phyloP scores from a whole-genome alignment of 768 basidiomycete genomes.

The Hericium erinaceus region DNA sequence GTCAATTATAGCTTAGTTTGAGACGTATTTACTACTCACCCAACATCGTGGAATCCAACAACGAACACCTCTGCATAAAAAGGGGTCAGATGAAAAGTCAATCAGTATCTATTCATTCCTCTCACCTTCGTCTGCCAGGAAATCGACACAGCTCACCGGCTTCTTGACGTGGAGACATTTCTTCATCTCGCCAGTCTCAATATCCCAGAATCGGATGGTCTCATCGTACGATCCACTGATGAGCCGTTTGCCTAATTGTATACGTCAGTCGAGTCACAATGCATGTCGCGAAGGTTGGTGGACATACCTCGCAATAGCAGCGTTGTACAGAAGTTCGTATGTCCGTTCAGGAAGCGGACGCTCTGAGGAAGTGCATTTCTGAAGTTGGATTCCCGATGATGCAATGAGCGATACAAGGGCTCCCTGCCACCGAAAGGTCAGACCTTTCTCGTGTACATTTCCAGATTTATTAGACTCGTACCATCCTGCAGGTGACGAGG shows the following conservation, averaged over 20 bases:
- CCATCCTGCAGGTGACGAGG: slow-evolving; percentile 65
- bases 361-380: slow-evolving; percentile 63
- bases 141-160: slow-evolving; percentile 86
- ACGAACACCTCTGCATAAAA: slow-evolving; percentile 66
- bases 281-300: background rate
- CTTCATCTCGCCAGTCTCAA: slow-evolving; percentile 55
- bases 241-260: slow-evolving; percentile 49
- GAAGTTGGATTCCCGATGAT: slow-evolving; percentile 84
- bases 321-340: slow-evolving; percentile 84
- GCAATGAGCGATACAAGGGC: slow-evolving; percentile 68
- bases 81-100: background rate
- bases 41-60: slow-evolving; percentile 88
- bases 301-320: slow-evolving; percentile 48
- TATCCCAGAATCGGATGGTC: slow-evolving; percentile 88
- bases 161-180: slow-evolving; percentile 81
- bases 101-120: slow-evolving; percentile 1
- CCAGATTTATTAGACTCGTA: slow-evolving; percentile 22
- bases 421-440: slow-evolving; percentile 28
- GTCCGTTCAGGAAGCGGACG: slow-evolving; percentile 70
- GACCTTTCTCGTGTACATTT: slow-evolving; percentile 1
- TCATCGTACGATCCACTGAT: slow-evolving; percentile 91
- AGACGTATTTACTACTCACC: slow-evolving; percentile 34
- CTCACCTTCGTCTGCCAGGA: slow-evolving; percentile 68
- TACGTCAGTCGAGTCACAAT: background rate
- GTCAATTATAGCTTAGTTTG: background rate